Evolutionary conservation across 78 protist genomes (phyloP), one percentile per base, ranked within the genome.

Genomic region (Chrysochromulina tobinii): DNA sequence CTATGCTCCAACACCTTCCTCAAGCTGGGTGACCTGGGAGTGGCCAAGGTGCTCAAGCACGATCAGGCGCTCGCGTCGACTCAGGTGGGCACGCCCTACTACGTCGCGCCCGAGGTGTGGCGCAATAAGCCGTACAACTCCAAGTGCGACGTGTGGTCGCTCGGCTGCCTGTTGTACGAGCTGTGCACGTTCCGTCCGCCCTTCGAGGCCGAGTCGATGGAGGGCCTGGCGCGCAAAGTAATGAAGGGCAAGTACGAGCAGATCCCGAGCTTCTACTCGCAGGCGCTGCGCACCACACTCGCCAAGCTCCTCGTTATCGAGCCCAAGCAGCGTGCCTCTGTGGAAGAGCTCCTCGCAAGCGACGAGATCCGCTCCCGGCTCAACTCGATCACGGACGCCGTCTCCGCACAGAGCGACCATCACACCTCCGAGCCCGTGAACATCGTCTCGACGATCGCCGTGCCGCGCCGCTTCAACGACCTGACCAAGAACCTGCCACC

Each of bases 141-240:
- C 87, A 55, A 84, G 66, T 54, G 77, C 48, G 93, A 93, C 73
- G 66, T 93, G 51, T 93, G 95, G 95, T 21, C 68, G 8, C 61
- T 93, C n/a, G 95, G 95, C 25, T 83, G 89, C 69, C 1, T 93
- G 51, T 58, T 93, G 53, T 93, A 90, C 87, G 95, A 93, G 89
- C 66, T 94, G 58, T 23, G 81, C 59, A 87, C 96, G 38, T 69
- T 94, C 54, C 1, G 57, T 38, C 93, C 64, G 58, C 91, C 95
- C 15, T 93, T 93, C 51, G 90, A 91, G 5, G 55, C 85, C 9
- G 23, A 77, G 25, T 20, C 38, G 15, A 77, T 77, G 85, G 85
- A 77, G 18, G 85, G 85, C 7, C 85, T 77, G 14, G 85, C 85
- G 61, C 85, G 85, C 61, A 77, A 77, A 38, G 38, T 77, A 12